Evolutionary conservation across 2,329 filamentous ascomycete genomes (phyloP).

Genomic region (Tolypocladium ovalisporum): DNA sequence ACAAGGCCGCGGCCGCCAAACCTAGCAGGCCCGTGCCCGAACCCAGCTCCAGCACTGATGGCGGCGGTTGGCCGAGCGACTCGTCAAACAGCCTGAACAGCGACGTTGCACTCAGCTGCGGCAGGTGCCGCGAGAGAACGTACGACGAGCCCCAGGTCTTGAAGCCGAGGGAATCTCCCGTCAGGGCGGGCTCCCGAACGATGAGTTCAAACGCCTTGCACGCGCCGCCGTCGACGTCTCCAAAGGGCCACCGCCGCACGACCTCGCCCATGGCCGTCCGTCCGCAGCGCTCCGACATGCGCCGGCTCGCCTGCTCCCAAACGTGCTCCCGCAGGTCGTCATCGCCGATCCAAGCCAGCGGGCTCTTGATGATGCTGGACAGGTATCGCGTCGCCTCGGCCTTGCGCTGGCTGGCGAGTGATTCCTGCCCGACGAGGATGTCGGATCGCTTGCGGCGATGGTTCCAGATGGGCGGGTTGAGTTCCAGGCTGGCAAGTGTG

Average conservation of each 20-base stretch:
- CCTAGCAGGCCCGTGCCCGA: slow-evolving; percentile 89
- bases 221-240: slow-evolving; percentile 9
- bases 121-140: slow-evolving; percentile 65
- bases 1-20: slow-evolving; percentile 67
- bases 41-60: slow-evolving; percentile 63
- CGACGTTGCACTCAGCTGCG: slow-evolving; percentile 29
- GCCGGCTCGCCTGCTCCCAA: slow-evolving; percentile 69
- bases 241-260: slow-evolving; percentile 42
- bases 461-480: slow-evolving; percentile 60
- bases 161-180: slow-evolving; percentile 76
- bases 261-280: slow-evolving; percentile 51
- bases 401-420: slow-evolving; percentile 28
- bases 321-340: slow-evolving; percentile 56
- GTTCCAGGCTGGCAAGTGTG: slow-evolving; percentile 54
- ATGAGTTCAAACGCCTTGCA: slow-evolving; percentile 47
- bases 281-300: slow-evolving; percentile 79
- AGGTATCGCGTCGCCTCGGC: slow-evolving; percentile 54
- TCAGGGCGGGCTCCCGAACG: slow-evolving; percentile 78
- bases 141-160: slow-evolving; percentile 96
- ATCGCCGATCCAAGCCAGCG: slow-evolving; percentile 56
- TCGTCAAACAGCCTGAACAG: slow-evolving; percentile 34
- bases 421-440: slow-evolving; percentile 29
- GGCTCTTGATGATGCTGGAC: slow-evolving; percentile 55
- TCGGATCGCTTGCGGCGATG: slow-evolving; percentile 28
- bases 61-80: slow-evolving; percentile 16